Evolutionary conservation across 2,329 filamentous ascomycete genomes (phyloP).

Genomic region (Cytospora piceicola): DNA sequence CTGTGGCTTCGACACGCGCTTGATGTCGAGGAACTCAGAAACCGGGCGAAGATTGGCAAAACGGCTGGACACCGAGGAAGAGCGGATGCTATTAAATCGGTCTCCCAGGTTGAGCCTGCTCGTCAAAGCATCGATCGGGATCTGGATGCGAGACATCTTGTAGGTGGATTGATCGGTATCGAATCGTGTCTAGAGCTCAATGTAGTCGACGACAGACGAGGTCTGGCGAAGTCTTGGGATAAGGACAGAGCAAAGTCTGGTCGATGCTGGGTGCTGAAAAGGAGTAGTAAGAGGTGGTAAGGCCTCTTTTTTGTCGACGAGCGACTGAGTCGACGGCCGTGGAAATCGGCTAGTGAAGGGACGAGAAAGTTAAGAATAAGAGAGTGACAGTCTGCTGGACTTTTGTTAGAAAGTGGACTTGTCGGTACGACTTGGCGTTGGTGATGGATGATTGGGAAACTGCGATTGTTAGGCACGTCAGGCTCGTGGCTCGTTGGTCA

Average conservation of each 20-base stretch:
- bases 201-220: not conserved
- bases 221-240: not conserved
- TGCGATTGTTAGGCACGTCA: slow-evolving; percentile 2
- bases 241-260: slow-evolving; percentile 13
- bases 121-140: slow-evolving; percentile 88
- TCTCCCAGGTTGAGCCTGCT: slow-evolving; percentile 85
- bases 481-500: not conserved
- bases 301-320: slow-evolving; percentile 22
- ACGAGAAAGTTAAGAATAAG: not conserved
- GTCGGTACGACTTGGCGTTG: slow-evolving; percentile 16
- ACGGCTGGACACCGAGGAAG: slow-evolving; percentile 75
- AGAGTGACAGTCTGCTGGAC: slow-evolving; percentile 19
- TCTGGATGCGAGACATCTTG: slow-evolving; percentile 83
- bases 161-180: not conserved
- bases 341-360: slow-evolving; percentile 5
- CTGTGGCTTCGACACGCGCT: slow-evolving; percentile 90
- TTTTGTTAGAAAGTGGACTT: slow-evolving; percentile 17
- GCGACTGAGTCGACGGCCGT: slow-evolving; percentile 18
- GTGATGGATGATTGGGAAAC: slow-evolving; percentile 14
- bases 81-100: slow-evolving; percentile 81
- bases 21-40: slow-evolving; percentile 93
- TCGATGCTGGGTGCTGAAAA: not conserved
- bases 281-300: slow-evolving; percentile 10
- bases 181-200: not conserved
- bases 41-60: slow-evolving; percentile 93